Percentiles rank a stretch among this genome's conserved stretches.
Conservation (phyloP, 2,329 filamentous ascomycete genomes). For the Phoma sp. region DNA sequence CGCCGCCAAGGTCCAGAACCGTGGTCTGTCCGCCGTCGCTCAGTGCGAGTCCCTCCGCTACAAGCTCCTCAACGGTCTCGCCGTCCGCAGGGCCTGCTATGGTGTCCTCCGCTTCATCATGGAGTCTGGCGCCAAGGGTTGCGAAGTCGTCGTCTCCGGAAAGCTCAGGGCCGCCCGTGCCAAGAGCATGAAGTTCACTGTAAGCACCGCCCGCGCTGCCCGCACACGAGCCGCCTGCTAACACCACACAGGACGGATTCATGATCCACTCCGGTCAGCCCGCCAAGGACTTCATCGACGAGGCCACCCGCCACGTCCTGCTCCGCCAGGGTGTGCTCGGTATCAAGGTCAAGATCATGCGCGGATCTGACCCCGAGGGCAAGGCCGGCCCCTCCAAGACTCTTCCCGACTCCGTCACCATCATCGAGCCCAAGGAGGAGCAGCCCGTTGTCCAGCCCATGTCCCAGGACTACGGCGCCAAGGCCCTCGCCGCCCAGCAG, state of each 20-base stretch:
- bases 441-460: constrained; percentile 91
- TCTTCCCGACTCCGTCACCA: constrained; percentile 97
- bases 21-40: constrained; percentile 98
- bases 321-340: constrained; percentile 99
- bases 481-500: constrained; percentile 75
- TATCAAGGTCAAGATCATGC: constrained; percentile 99
- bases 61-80: constrained; percentile 99
- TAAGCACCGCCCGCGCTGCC: constrained; percentile 50
- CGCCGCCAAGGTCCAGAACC: constrained; percentile 99
- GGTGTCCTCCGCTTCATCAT: constrained; percentile 99
- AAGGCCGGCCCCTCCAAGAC: constrained; percentile 98
- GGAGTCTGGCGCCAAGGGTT: constrained; percentile 99
- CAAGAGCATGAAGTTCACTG: constrained; percentile 99
- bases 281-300: constrained; percentile 99
- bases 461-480: constrained; percentile 98
- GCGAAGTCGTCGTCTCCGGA: constrained; percentile 98
- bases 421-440: constrained; percentile 99
- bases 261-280: constrained; percentile 99
- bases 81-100: constrained; percentile 98
- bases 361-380: constrained; percentile 98
- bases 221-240: constrained; percentile 19
- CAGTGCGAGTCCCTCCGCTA: constrained; percentile 99
- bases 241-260: constrained; percentile 78
- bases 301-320: constrained; percentile 97
- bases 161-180: constrained; percentile 99